These are phyloP conservation scores for Singerocomus inundabilis DNA, from an alignment of 1,284 basidiomycete genomes.

Conservation along the genomic window DNA sequence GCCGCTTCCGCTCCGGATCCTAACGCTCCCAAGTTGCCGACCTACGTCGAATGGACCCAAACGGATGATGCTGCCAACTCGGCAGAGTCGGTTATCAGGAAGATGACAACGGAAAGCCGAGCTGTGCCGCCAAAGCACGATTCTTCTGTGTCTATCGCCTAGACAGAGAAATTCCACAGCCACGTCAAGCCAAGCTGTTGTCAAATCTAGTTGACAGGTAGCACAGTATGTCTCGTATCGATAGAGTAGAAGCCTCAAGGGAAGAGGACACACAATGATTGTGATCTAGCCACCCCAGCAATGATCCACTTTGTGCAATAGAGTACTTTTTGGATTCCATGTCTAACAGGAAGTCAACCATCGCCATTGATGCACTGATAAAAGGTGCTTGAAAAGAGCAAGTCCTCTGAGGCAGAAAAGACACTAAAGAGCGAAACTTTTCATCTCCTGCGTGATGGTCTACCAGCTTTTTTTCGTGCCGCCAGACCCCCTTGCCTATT, in stretches of 20 bases:
- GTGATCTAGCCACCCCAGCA: background rate
- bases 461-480: constrained; percentile 62
- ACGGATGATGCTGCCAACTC: constrained; percentile 1
- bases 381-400: background rate
- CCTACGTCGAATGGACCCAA: constrained; percentile 18
- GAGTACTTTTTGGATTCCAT: constrained; percentile 15
- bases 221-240: too few relatives aligned
- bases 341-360: constrained; percentile 1
- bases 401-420: background rate
- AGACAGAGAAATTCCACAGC: background rate
- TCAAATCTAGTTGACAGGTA: too few relatives aligned
- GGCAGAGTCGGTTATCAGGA: constrained; percentile 11
- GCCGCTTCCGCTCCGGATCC: constrained; percentile 12
- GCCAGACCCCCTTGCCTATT: constrained; percentile 65
- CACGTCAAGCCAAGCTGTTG: background rate
- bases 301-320: constrained; percentile 1
- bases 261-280: background rate
- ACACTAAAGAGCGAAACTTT: background rate
- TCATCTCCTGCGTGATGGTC: constrained; percentile 67
- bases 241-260: background rate
- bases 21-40: constrained; percentile 16
- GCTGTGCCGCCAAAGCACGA: constrained; percentile 1
- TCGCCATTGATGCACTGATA: background rate
- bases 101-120: constrained; percentile 7
- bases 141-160: constrained; percentile 11